Evolutionary conservation across 495 filamentous ascomycete genomes (phyloP).

Genomic region (Lichenothelia convexa): DNA sequence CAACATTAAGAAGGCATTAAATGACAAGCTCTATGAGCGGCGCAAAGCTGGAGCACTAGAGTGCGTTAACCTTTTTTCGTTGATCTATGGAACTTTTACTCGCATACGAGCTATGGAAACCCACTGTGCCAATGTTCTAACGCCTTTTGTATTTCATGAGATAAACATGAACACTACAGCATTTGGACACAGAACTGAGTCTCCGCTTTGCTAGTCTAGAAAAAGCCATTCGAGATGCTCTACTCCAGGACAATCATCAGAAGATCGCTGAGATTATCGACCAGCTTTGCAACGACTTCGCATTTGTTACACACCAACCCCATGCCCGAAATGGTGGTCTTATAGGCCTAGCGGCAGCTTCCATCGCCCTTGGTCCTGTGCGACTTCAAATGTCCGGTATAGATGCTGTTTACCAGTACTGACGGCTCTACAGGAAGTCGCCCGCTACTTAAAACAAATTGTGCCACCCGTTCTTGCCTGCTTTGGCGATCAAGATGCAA

Average conservation of each 20-base stretch:
- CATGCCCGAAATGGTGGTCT: constrained; percentile 93
- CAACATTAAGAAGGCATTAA: constrained; percentile 73
- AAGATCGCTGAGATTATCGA: constrained; percentile 71
- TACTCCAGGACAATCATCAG: constrained; percentile 55
- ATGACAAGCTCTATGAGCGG: constrained; percentile 97
- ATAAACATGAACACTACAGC: too few species aligned
- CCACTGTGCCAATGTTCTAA: too few species aligned
- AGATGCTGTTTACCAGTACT: too few species aligned
- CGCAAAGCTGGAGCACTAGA: constrained; percentile 91
- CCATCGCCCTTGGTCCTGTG: constrained; percentile 86
- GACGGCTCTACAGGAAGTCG: constrained; percentile 49
- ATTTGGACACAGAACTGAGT: neutral
- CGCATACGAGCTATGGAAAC: too few species aligned
- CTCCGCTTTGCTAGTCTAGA: constrained; percentile 46
- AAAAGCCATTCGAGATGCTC: constrained; percentile 71
- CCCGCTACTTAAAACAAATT: constrained; percentile 76
- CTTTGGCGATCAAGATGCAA: constrained; percentile 94
- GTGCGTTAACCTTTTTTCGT: too few species aligned
- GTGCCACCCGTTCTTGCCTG: constrained; percentile 97
- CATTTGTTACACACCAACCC: constrained; percentile 92
- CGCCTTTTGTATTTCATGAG: too few species aligned
- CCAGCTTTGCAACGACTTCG: constrained; percentile 94
- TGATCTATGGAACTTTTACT: too few species aligned
- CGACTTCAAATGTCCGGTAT: too few species aligned
- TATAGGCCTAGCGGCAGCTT: constrained; percentile 89